A percentile compares a stretch with the other conserved stretches of the same genome.
phyloP scores from a whole-genome alignment of 768 basidiomycete species.

The Hericium erinaceus region DNA sequence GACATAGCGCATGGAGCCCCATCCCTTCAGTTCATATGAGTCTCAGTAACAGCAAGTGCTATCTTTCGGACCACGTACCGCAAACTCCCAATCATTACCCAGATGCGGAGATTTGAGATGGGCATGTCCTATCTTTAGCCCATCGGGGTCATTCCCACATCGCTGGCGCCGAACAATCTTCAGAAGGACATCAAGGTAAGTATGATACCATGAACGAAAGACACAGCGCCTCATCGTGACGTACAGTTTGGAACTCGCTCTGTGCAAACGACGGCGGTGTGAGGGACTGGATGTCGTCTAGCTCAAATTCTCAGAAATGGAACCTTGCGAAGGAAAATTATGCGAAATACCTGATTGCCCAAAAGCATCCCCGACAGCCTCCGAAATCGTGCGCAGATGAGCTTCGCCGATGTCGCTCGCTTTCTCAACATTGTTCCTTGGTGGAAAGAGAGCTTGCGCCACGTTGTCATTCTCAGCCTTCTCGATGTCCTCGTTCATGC shows the following conservation, averaged over 20 bases:
- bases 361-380: background rate
- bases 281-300: background rate
- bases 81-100: conserved; percentile 11
- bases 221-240: background rate
- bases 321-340: background rate
- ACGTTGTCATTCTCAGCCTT: background rate
- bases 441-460: background rate
- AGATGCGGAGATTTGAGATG: conserved; percentile 7
- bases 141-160: conserved; percentile 3
- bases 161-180: conserved; percentile 15
- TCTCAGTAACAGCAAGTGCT: too few species aligned
- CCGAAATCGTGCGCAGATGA: background rate
- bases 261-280: conserved; percentile 1
- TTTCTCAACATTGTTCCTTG: background rate
- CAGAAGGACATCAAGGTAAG: too few species aligned
- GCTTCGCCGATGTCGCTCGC: background rate
- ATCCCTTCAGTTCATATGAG: conserved; percentile 6
- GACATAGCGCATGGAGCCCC: conserved; percentile 13
- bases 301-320: background rate
- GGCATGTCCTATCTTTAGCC: conserved; percentile 10
- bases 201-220: background rate
- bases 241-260: conserved; percentile 3
- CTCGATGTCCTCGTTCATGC: background rate
- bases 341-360: background rate
- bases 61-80: background rate